A percentile compares a stretch with the other conserved stretches of the same genome.
Conservation (phyloP, 202 grass and related monocot species). For the Musa balbisiana region DNA sequence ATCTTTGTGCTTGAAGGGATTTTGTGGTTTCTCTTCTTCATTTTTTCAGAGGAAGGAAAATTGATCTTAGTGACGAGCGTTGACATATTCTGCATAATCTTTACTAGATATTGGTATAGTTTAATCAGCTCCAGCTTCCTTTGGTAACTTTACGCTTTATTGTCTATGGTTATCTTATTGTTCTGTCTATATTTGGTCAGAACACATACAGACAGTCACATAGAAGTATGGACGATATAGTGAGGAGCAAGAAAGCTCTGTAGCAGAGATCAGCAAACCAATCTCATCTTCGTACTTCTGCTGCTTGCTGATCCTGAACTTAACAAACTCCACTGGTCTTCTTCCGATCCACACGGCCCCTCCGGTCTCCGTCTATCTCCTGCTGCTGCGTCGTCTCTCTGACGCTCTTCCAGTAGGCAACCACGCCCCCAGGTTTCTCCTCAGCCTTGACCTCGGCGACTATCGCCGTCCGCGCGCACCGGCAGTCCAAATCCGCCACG, state of each 20-base stretch:
- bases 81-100: not conserved
- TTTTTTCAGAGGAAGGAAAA: not conserved
- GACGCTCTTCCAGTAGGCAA: conserved; percentile 33
- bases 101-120: too few species aligned
- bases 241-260: too few species aligned
- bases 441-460: not conserved
- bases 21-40: not conserved
- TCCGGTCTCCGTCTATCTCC: conserved; percentile 53
- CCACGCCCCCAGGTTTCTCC: not conserved
- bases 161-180: too few species aligned
- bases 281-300: too few species aligned
- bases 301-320: not conserved
- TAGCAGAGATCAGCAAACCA: too few species aligned
- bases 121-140: too few species aligned
- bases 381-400: conserved; percentile 32
- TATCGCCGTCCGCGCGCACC: conserved; percentile 23
- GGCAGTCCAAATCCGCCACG: conserved; percentile 52
- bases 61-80: not conserved
- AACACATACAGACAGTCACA: too few species aligned
- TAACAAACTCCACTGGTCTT: conserved; percentile 54
- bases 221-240: too few species aligned
- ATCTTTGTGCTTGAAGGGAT: not conserved
- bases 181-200: too few species aligned
- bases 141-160: too few species aligned
- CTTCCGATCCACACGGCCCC: conserved; percentile 58